phyloP scores from a whole-genome alignment of 768 basidiomycete species.

The Termitomyces sp. region DNA sequence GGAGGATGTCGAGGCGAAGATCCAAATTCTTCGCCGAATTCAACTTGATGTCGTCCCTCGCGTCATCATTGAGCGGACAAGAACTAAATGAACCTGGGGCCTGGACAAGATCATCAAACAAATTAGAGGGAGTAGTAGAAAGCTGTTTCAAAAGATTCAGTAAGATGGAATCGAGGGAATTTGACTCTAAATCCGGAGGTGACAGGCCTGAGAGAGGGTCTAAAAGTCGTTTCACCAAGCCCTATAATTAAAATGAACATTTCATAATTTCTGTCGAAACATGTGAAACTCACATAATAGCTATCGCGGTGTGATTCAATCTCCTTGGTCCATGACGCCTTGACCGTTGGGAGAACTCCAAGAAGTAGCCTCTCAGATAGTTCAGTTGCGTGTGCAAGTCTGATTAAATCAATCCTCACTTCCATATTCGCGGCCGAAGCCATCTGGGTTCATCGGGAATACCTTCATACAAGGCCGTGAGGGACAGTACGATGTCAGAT shows the following conservation, averaged over 20 bases:
- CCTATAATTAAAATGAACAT: conserved; percentile 33
- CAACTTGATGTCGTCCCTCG: conserved; percentile 42
- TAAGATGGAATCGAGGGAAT: conserved; percentile 41
- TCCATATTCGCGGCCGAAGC: conserved; percentile 76
- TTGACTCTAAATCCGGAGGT: conserved; percentile 32
- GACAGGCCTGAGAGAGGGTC: conserved; percentile 44
- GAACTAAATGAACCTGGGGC: conserved; percentile 37
- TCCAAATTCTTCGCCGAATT: conserved; percentile 49
- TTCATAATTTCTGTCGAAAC: neutral
- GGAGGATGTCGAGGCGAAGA: conserved; percentile 42
- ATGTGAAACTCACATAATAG: conserved; percentile 56
- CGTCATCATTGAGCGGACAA: conserved; percentile 48
- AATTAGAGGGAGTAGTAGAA: conserved; percentile 42
- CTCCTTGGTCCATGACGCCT: conserved; percentile 55
- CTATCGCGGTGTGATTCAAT: conserved; percentile 55
- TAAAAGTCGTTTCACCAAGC: conserved; percentile 61
- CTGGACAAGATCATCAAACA: conserved; percentile 47
- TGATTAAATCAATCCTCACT: conserved; percentile 35
- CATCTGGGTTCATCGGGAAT: conserved; percentile 71
- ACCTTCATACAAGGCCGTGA: conserved; percentile 34
- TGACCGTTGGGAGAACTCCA: conserved; percentile 52
- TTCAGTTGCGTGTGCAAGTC: conserved; percentile 4
- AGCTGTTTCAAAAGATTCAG: conserved; percentile 50
- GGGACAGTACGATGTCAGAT: neutral
- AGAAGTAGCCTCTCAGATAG: conserved; percentile 46